Percentiles rank a stretch among this genome's conserved stretches.
These are phyloP conservation scores for Geosmithia morbida DNA, from an alignment of 2,329 filamentous ascomycete genomes.

Conservation along the genomic window DNA sequence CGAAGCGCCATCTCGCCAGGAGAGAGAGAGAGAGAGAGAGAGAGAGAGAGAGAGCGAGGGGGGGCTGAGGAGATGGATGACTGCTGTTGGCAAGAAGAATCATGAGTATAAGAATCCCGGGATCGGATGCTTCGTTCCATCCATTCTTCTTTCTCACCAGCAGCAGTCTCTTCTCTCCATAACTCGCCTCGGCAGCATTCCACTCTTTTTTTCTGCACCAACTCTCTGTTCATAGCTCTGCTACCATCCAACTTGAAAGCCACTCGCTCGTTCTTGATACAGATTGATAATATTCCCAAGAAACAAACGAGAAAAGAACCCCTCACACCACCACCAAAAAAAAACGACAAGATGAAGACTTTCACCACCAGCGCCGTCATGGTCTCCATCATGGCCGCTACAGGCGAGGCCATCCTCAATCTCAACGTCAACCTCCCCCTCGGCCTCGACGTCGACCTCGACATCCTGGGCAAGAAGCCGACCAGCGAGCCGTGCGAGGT, in stretches of 20 bases:
- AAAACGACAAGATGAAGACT: conserved; percentile 2
- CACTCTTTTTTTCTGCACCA: neutral
- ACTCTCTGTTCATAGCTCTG: neutral
- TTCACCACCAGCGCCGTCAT: conserved; percentile 6
- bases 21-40: neutral
- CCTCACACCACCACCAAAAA: neutral
- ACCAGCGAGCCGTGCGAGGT: conserved; percentile 9
- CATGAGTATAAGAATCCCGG: conserved; percentile 2
- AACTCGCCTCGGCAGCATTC: neutral
- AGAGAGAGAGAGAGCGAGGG: neutral
- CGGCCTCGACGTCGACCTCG: conserved; percentile 5
- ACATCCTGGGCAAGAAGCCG: conserved; percentile 4
- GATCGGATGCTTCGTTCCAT: neutral
- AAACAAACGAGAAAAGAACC: too few species aligned
- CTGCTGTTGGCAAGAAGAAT: too few species aligned
- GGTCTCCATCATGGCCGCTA: conserved; percentile 7
- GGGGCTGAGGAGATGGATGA: too few species aligned
- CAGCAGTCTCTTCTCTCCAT: neutral
- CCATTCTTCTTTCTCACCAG: neutral
- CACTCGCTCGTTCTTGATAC: conserved; percentile 1
- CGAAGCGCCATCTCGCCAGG: too few species aligned
- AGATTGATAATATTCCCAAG: neutral
- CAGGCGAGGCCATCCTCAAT: conserved; percentile 5
- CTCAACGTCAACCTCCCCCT: conserved; percentile 4
- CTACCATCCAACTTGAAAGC: conserved; percentile 1